A percentile compares a stretch with the other conserved stretches of the same genome.
phyloP scores from a whole-genome alignment of 495 filamentous ascomycete genomes.

The Melanomma pulvis-pyrius region DNA sequence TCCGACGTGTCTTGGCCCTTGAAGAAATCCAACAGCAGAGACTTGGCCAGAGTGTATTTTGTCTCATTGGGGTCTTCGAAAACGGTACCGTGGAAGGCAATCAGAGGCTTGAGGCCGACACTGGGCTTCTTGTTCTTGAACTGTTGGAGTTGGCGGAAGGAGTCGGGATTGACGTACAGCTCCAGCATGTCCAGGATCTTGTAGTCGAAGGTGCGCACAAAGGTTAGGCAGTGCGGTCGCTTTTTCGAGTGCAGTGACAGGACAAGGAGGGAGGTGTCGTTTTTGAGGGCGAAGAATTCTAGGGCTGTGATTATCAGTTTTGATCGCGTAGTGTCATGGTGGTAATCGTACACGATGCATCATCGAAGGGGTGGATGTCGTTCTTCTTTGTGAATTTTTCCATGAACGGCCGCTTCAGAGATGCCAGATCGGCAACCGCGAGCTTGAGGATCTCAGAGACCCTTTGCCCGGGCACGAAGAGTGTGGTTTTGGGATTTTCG shows the following conservation, averaged over 20 bases:
- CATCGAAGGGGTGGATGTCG: slow-evolving; percentile 89
- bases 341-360: slow-evolving; percentile 53
- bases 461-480: slow-evolving; percentile 82
- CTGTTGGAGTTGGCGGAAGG: slow-evolving; percentile 65
- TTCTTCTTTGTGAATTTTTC: slow-evolving; percentile 97
- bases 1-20: slow-evolving; percentile 71
- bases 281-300: slow-evolving; percentile 93
- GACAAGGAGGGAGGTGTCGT: slow-evolving; percentile 80
- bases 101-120: slow-evolving; percentile 82
- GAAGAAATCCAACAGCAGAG: slow-evolving; percentile 88
- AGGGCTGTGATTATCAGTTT: slow-evolving; percentile 54
- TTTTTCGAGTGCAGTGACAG: slow-evolving; percentile 89
- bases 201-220: slow-evolving; percentile 79
- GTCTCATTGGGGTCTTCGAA: slow-evolving; percentile 78
- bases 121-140: slow-evolving; percentile 84
- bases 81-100: slow-evolving; percentile 79
- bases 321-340: background rate
- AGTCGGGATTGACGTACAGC: slow-evolving; percentile 70
- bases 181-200: slow-evolving; percentile 94
- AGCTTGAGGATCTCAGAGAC: slow-evolving; percentile 77
- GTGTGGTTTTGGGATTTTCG: slow-evolving; percentile 84
- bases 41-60: slow-evolving; percentile 81
- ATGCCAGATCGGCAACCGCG: slow-evolving; percentile 77
- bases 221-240: slow-evolving; percentile 82
- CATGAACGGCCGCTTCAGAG: slow-evolving; percentile 74